Evolutionary conservation across 1,284 basidiomycete species (phyloP), one percentile per base, ranked within the genome.

Genomic region (Trichosporon sp.): DNA sequence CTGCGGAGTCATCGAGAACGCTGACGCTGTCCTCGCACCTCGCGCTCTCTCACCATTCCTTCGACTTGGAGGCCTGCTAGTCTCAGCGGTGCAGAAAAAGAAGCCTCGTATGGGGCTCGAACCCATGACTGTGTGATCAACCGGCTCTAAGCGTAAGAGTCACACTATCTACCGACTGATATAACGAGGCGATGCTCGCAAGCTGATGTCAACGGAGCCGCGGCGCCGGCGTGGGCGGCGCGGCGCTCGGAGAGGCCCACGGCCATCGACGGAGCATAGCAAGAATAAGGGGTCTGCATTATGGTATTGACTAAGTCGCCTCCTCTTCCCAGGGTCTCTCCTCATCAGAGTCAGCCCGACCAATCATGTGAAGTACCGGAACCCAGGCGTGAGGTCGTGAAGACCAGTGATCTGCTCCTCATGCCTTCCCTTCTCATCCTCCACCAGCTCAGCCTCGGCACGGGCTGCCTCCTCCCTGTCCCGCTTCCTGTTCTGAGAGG

Each of bases 351-450:
- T 44, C 36, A 5, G 19, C 19, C n/a, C 40, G 9, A 16, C 40
- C 40, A 44, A 44, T 54, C 25, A 64, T 16, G 63, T 58, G 34
- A 32, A 64, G 59, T 65, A 68, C 8, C 67, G 29, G 59, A 68
- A 68, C 1, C 64, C 67, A 8, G 58, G 60, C 3, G 67, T 62
- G 4, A 54, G 25, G 57, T 68, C 63, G 61, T 61, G 64, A 13
- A 65, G 58, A 23, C 62, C 59, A 11, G 34, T 6, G 2, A 60
- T 60, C 57, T 56, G 29, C 49, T 56, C 60, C n/a, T 31, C 56
- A 2, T 14, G 44, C 16, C 27, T 58, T 31, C 34, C 56, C 14
- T 58, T 59, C 16, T 52, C 25, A 60, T 34, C 49, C 16, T 58
- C 59, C 16, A 14, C 37, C 3, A 21, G 40, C 14, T 59, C 21